Conservation (phyloP, 2,329 filamentous ascomycete genomes). For the Rhynchosporium secalis region DNA sequence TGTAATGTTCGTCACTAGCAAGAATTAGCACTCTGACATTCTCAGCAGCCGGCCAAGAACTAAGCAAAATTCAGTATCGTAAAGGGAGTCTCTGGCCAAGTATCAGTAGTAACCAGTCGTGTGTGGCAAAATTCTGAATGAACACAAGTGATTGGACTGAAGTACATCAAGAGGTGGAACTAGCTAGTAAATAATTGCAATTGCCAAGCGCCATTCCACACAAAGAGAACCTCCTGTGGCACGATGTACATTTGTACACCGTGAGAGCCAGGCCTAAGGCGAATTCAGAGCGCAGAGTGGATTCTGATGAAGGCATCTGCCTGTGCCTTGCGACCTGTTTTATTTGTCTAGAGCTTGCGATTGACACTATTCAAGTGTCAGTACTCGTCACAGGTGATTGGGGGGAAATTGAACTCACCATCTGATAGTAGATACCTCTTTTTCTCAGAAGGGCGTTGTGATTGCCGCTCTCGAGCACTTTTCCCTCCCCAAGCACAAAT, state of each 20-base stretch:
- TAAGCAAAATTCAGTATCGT: too few relatives aligned
- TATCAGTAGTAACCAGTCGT: too few relatives aligned
- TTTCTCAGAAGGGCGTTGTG: conserved; percentile 33
- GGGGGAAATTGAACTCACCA: conserved; percentile 37
- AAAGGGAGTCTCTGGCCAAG: too few relatives aligned
- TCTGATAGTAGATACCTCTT: conserved; percentile 37
- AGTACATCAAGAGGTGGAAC: conserved; percentile 15
- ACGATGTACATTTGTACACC: background rate
- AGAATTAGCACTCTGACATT: too few relatives aligned
- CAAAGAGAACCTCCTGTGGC: too few relatives aligned
- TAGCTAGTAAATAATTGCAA: background rate
- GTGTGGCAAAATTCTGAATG: too few relatives aligned
- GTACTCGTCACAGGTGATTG: too few relatives aligned
- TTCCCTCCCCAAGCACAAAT: conserved; percentile 37
- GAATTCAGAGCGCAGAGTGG: background rate
- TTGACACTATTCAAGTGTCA: conserved; percentile 32
- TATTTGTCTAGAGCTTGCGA: conserved; percentile 39
- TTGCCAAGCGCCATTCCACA: too few relatives aligned
- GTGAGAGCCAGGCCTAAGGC: background rate
- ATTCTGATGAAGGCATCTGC: background rate
- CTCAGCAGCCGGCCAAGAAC: too few relatives aligned
- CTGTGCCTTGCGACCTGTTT: conserved; percentile 2
- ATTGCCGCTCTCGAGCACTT: conserved; percentile 35
- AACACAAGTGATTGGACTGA: conserved; percentile 9
- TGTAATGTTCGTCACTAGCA: too few relatives aligned